Evolutionary conservation across 1,284 basidiomycete genomes (phyloP).

Genomic region (Trametes pubescens): DNA sequence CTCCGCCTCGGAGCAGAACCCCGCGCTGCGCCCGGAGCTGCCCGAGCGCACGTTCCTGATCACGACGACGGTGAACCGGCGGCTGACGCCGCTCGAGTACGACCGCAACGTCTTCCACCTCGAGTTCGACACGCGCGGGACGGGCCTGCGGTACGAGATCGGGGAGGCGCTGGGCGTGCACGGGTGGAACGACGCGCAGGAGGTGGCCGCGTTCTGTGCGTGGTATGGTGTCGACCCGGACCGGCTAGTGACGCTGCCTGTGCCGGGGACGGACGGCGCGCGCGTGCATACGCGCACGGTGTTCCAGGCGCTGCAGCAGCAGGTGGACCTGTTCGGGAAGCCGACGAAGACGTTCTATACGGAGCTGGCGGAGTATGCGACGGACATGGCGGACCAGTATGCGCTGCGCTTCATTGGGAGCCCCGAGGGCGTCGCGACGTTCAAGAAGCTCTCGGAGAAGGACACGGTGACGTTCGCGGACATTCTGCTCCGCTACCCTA

Average conservation of each 20-base stretch:
- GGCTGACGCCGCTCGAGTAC: conserved; percentile 94
- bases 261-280: conserved; percentile 63
- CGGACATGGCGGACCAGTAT: conserved; percentile 76
- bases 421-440: conserved; percentile 90
- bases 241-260: conserved; percentile 85
- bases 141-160: conserved; percentile 94
- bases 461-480: conserved; percentile 97
- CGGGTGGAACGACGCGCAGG: conserved; percentile 95
- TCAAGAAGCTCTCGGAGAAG: conserved; percentile 95
- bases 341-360: conserved; percentile 97
- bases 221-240: conserved; percentile 93
- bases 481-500: conserved; percentile 82
- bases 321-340: conserved; percentile 95
- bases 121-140: conserved; percentile 93
- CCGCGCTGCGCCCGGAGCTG: conserved; percentile 86
- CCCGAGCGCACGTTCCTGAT: conserved; percentile 94
- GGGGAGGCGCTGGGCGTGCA: conserved; percentile 98
- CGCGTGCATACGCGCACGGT: conserved; percentile 89
- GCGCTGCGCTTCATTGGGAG: conserved; percentile 93
- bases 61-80: conserved; percentile 92
- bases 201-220: conserved; percentile 88
- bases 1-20: conserved; percentile 61
- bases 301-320: conserved; percentile 95
- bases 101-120: conserved; percentile 99
- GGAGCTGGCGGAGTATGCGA: conserved; percentile 84